Evolutionary conservation across 169 alveolate species (phyloP).

Genomic region (Cytauxzoon felis): DNA sequence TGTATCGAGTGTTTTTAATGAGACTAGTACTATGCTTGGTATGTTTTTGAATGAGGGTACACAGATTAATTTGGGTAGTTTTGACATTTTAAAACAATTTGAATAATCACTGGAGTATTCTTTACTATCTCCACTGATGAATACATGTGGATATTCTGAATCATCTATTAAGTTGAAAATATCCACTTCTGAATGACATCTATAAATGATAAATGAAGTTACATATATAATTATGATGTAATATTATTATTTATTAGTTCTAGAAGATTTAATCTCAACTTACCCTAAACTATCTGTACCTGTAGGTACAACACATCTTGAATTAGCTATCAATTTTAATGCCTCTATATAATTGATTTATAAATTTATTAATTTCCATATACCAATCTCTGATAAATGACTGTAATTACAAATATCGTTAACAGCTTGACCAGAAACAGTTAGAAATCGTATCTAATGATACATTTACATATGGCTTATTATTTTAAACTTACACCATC

Average conservation of each 20-base stretch:
- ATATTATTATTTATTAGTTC: background rate
- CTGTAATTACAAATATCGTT: conserved; percentile 47
- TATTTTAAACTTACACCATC: conserved; percentile 40
- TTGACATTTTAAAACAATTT: background rate
- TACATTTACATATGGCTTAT: background rate
- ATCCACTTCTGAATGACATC: conserved; percentile 52
- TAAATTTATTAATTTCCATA: background rate
- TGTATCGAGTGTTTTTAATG: conserved; percentile 43
- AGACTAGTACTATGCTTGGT: conserved; percentile 57
- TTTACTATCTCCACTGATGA: conserved; percentile 49
- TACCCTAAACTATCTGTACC: conserved; percentile 61
- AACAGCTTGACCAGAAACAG: conserved; percentile 60
- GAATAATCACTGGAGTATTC: conserved; percentile 24
- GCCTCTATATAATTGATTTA: conserved; percentile 15
- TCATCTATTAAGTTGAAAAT: conserved; percentile 43
- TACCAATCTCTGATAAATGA: conserved; percentile 52
- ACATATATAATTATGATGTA: background rate
- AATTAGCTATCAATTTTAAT: conserved; percentile 21
- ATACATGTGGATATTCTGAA: conserved; percentile 55
- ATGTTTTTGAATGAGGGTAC: conserved; percentile 42
- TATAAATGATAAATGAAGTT: background rate
- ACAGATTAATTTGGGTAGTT: conserved; percentile 30
- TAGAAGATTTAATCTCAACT: background rate
- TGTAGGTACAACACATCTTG: conserved; percentile 63
- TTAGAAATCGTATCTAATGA: conserved; percentile 43